Evolutionary conservation across 345 rosid species (phyloP), one percentile per base, ranked within the genome.

Genomic region (Turnera subulata): DNA sequence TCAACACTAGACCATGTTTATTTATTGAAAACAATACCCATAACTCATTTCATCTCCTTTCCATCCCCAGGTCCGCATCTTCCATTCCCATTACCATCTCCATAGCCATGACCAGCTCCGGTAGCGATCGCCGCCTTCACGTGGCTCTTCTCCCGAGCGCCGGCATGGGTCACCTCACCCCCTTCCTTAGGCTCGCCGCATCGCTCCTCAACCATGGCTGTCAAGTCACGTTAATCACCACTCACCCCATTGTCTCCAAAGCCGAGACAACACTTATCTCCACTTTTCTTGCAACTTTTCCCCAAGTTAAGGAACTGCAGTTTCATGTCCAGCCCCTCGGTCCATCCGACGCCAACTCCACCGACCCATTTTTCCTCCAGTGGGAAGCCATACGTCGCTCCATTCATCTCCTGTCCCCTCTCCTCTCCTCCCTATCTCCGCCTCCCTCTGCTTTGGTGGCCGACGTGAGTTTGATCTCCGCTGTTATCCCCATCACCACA

Each of bases 101-200:
- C n/a, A n/a, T n/a, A 29, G 8, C 35, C 35, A 29, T 29, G 35
- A 3, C 35, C 5, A 29, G 35, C 5, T 17, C 46, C 14, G n/a
- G 0, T 26, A 17, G 32, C 18, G n/a, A 16, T 7, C 10, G 2
- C 18, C 33, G 9, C 17, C 67, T 67, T 32, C 82, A 66, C 45
- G 53, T 79, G 16, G 82, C 73, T 39, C 61, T 77, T 46, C 43
- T 82, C 23, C 73, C 81, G 0, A 56, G 66, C 6, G 72, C 78
- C 16, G 83, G 84, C 4, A 71, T 76, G 69, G 82, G 83, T 22
- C 84, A 82, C 50, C 49, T 75, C 26, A 77, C 55, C 11, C 83
- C 83, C 0, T 71, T 69, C 65, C 81, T 80, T 50, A 67, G 83
- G 0, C 73, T 80, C 0, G 80, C 76, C 8, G 48, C 80, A 1